Base-by-base conservation (phyloP, 2,329 filamentous ascomycete genomes). In the Metarhizium anisopliae region DNA sequence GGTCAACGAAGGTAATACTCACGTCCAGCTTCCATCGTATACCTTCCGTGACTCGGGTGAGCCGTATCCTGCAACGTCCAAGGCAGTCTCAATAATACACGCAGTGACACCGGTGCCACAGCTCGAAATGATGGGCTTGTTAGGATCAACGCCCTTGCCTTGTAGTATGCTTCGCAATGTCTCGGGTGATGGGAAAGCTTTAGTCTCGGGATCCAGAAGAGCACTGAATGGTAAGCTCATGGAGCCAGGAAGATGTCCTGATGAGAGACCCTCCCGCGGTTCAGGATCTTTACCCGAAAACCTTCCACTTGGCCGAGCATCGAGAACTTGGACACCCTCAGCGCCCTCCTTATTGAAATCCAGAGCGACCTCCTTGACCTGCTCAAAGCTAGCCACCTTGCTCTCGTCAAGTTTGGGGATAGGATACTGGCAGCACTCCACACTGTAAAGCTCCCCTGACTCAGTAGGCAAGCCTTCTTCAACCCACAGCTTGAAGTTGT, bases 1-100 rank as follows among this genome's bases (percentile, higher is more conserved):
- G 13, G 8, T 29, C 47, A n/a, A 35, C 6, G 13, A n/a, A 36
- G 14, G 43, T 29, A 55, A 11, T 10, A 86, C 89, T 84, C 77
- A 95, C 81, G 94, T 97, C 94, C 94, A 99, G 71, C 92, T 96
- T 51, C 94, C 94, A 70, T 99, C 94, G 66, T 99, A 99, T 25
- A 99, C 78, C 67, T 81, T 85, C 62, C 89, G 82, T 55, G 82
- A 81, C 58, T 85, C 80, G 0, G 81, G 72, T 4, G 82, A 76
- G 2, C 87, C 89, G 66, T 84, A 92, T 1, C 85, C 86, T 25
- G 92, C 90, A 70, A 90, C 85, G 35, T 83, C 83, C 54, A 99
- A 74, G 2, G 91, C 94, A 42, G 91, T 87, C 67, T 99, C 94
- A 47, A 99, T 83, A 47, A 96, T 83, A 18, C 89, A 90, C 7